Base-by-base conservation (phyloP, 2,329 filamentous ascomycete species). In the Aspergillus aculeatinus region DNA sequence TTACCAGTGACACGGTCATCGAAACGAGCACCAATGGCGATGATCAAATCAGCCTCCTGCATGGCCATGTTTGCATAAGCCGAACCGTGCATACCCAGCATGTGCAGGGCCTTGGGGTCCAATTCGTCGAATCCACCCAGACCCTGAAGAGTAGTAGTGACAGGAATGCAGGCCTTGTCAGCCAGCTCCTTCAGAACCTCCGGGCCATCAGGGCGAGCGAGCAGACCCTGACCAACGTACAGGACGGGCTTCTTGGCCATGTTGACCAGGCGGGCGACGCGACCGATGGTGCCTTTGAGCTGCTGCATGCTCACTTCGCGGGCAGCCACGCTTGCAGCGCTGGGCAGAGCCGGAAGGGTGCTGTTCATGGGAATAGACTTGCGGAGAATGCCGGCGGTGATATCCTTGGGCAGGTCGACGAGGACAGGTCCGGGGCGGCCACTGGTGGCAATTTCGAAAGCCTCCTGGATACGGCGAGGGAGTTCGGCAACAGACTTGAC, bases 31-130 rank as follows among this genome's bases (percentile, higher is more conserved):
- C 95, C 95, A 21, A 99, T 86, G 56, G 94, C 94, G 70, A 99
- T 91, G 76, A 99, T 95, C 64, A 99, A 83, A 79, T 99, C 95
- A 14, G 95, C 91, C 76, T 96, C 90, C 79, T 99, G 94, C 82
- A 99, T 97, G 16, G 95, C 87, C 89, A 97, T 92, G 82, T 99
- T 99, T 75, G 95, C 95, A 72, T 96, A 99, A 7, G 92, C 93
- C 9, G 93, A 90, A 62, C 95, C 95, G 82, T 98, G 94, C 95
- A 98, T 98, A 65, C 95, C 95, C 31, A 98, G 87, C 95, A 99
- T 99, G 80, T 98, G 93, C 55, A 98, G 84, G 49, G 93, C 90
- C 85, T 96, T 97, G 67, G 92, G 87, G 72, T 98, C 92, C 12
- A 95, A 85, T 81, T 98, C 95, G 71, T 98, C 93, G 67, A 89